phyloP scores from a whole-genome alignment of 192 early-diverging fungal species.

The Backusella psychrophila region DNA sequence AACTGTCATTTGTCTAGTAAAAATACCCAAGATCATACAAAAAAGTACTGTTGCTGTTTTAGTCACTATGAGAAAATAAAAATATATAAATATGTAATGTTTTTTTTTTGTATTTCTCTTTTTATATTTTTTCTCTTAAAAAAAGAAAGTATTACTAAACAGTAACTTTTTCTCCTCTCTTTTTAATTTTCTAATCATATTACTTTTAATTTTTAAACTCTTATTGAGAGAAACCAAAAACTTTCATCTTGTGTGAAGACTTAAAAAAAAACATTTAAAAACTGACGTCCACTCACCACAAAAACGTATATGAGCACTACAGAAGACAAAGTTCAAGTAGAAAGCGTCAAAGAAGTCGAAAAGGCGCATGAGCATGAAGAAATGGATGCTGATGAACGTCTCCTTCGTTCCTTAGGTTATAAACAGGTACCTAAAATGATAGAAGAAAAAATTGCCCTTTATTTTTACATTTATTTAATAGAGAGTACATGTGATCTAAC shows the following conservation, averaged over 20 bases:
- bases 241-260: neutral
- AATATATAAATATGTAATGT: neutral
- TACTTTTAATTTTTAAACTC: neutral
- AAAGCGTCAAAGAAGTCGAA: conserved; percentile 6
- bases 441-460: neutral
- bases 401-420: conserved; percentile 29
- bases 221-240: neutral
- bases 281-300: neutral
- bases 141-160: neutral
- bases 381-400: conserved; percentile 26
- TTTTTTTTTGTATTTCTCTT: neutral
- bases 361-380: neutral
- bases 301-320: neutral
- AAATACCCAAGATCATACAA: conserved; percentile 8
- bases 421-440: conserved; percentile 24
- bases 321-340: conserved; percentile 3
- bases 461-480: neutral
- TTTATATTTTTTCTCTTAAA: neutral
- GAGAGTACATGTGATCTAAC: neutral
- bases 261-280: neutral
- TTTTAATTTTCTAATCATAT: neutral
- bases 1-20: neutral
- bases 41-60: neutral
- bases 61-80: neutral
- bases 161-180: neutral